These are phyloP conservation scores for Rhinocladiella mackenziei DNA, from an alignment of 2,329 filamentous ascomycete species.

Conservation along the genomic window DNA sequence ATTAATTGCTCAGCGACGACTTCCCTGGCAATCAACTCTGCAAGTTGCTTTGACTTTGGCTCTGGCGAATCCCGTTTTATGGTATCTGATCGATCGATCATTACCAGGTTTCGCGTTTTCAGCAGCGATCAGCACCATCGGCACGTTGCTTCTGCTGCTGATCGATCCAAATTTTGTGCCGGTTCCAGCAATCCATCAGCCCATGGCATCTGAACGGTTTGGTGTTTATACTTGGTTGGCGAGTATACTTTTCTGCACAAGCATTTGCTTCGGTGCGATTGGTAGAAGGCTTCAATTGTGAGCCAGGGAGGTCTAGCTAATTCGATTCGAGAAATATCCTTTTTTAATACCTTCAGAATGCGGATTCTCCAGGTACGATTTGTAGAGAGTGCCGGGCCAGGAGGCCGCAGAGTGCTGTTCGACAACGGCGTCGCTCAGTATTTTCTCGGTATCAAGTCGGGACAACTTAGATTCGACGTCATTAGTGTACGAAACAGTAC, in stretches of 20 bases:
- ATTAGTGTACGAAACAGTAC: conserved; percentile 21
- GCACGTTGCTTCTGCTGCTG: conserved; percentile 69
- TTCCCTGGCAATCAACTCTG: conserved; percentile 92
- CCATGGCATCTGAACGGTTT: conserved; percentile 46
- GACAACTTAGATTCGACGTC: conserved; percentile 32
- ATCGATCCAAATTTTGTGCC: conserved; percentile 77
- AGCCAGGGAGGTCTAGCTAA: background rate
- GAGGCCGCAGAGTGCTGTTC: conserved; percentile 40
- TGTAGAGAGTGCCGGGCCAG: conserved; percentile 35
- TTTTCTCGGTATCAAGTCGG: conserved; percentile 42
- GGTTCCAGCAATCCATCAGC: conserved; percentile 50
- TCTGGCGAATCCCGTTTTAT: conserved; percentile 85
- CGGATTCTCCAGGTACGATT: conserved; percentile 29
- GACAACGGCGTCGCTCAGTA: conserved; percentile 43
- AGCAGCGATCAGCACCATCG: conserved; percentile 65
- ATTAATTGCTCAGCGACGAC: conserved; percentile 60
- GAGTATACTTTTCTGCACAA: conserved; percentile 90
- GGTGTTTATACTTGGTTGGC: conserved; percentile 78
- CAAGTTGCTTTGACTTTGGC: conserved; percentile 87
- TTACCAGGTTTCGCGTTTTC: conserved; percentile 79
- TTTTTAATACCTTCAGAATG: conserved; percentile 30
- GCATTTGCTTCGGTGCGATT: conserved; percentile 94
- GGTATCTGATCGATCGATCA: conserved; percentile 93
- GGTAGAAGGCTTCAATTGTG: conserved; percentile 62
- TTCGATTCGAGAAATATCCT: conserved; percentile 25